Conservation (phyloP, 2,329 filamentous ascomycete species). For the Sporothrix humicola region DNA sequence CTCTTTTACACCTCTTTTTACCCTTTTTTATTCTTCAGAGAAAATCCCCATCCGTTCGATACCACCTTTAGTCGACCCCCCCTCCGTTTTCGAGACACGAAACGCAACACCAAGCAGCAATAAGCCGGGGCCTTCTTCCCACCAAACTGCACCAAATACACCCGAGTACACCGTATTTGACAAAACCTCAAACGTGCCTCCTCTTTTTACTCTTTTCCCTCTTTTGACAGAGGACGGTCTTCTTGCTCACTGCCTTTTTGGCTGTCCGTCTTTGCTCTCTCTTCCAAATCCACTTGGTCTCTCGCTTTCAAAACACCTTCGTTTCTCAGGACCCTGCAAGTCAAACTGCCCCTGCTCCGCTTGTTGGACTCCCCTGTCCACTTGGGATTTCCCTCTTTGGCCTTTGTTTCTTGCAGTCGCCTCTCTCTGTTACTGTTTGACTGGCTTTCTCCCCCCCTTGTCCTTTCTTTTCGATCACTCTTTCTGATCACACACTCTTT, state of each 20-base stretch:
- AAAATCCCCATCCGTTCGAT: slow-evolving; percentile 24
- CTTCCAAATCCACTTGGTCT: neutral
- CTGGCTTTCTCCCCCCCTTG: slow-evolving; percentile 1
- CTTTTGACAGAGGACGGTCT: neutral
- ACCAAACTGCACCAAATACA: neutral
- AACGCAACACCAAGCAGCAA: slow-evolving; percentile 46
- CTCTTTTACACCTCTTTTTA: neutral
- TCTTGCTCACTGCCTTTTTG: neutral
- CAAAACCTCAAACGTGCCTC: slow-evolving; percentile 12
- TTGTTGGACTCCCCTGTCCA: slow-evolving; percentile 6
- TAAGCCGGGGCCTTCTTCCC: slow-evolving; percentile 13
- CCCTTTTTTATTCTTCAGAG: neutral
- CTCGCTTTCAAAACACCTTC: slow-evolving; percentile 23
- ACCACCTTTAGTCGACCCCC: neutral
- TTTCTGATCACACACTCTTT: slow-evolving; percentile 8
- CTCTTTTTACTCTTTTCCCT: neutral
- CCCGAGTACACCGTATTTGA: neutral
- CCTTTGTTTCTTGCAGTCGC: slow-evolving; percentile 12
- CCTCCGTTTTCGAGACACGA: slow-evolving; percentile 47
- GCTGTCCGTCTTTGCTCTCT: slow-evolving; percentile 19
- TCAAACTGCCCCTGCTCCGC: slow-evolving; percentile 4
- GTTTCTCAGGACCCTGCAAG: slow-evolving; percentile 11
- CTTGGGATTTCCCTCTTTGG: neutral
- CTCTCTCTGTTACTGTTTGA: neutral
- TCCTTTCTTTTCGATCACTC: slow-evolving; percentile 24